Base-by-base conservation (phyloP, 2,329 filamentous ascomycete species). In the Rhynchosporium agropyri region DNA sequence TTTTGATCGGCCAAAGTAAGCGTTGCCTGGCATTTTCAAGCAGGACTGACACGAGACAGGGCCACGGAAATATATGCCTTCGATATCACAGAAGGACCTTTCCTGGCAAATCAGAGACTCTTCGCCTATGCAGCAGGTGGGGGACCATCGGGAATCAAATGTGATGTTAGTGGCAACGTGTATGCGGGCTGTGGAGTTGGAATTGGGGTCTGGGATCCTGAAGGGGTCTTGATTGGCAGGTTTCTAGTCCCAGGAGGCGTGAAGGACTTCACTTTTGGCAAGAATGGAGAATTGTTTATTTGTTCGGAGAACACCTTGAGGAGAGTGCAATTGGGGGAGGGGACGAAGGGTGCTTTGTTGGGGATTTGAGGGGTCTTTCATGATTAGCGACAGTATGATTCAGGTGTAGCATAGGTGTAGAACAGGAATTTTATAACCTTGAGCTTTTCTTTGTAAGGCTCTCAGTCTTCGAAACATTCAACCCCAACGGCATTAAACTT, bases 81-180 rank as follows among this genome's bases (percentile, higher is more conserved):
- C 59, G 81, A 84, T 68, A 72, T 84, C 6, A 76, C 3, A 71
- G 61, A 1, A 73, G 72, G 77, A 2, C 76, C 76, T 0, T 81
- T 80, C 58, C 73, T 85, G 10, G 68, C 70, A 0, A 83, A 84
- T 69, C 78, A 77, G 54, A 79, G 81, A 29, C 70, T 84, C 0
- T 86, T 87, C 67, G 79, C 83, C 1, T 81, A 79, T 64, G 77
- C 79, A 0, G 76, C 78, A 40, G 73, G 73, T 0, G 81, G 81
- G 0, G 75, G 79, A 5, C 81, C 83, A 0, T 75, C 68, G 63
- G 76, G 74, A 33, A 75, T 85, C 48, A 82, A 85, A 64, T 79
- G 78, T 62, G 83, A 86, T 67, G 74, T 77, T 7, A 74, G 79
- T 12, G 84, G 84, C 1, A 83, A 86, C 58, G 78, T 88, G 2